phyloP scores from a whole-genome alignment of 108 stramenopile species.

The Conticribra weissflogii region DNA sequence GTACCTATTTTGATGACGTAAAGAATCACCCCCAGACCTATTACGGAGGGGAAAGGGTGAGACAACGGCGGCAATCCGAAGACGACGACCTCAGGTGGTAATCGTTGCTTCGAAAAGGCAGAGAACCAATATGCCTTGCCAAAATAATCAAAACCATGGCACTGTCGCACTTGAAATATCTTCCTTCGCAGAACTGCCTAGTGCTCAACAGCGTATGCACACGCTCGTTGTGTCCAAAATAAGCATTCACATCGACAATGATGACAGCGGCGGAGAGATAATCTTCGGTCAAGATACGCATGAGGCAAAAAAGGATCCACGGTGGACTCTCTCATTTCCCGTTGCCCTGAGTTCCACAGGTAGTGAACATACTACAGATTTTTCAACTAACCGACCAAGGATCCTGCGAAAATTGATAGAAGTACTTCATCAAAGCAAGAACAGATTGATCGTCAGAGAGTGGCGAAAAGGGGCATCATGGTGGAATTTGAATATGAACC shows the following conservation, averaged over 20 bases:
- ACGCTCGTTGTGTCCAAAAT: slow-evolving; percentile 21
- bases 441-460: slow-evolving; percentile 58
- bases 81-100: not conserved
- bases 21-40: too few relatives aligned
- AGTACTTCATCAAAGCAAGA: slow-evolving; percentile 23
- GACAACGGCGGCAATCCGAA: too few relatives aligned
- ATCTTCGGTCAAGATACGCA: not conserved
- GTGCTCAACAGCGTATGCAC: slow-evolving; percentile 45
- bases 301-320: not conserved
- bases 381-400: not conserved
- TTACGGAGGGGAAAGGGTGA: too few relatives aligned
- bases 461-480: slow-evolving; percentile 78
- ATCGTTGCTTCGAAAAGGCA: not conserved
- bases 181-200: slow-evolving; percentile 23
- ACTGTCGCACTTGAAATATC: slow-evolving; percentile 37
- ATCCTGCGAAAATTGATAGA: slow-evolving; percentile 17
- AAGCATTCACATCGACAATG: slow-evolving; percentile 1
- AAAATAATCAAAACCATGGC: slow-evolving; percentile 1
- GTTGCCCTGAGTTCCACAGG: not conserved
- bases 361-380: not conserved
- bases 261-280: not conserved
- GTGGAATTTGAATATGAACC: slow-evolving; percentile 84
- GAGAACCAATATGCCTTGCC: too few relatives aligned
- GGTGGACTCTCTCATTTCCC: slow-evolving; percentile 7
- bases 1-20: too few relatives aligned